Evolutionary conservation across 208 protist species (phyloP), one percentile per base, ranked within the genome.

Genomic region (Acanthamoeba castellanii): DNA sequence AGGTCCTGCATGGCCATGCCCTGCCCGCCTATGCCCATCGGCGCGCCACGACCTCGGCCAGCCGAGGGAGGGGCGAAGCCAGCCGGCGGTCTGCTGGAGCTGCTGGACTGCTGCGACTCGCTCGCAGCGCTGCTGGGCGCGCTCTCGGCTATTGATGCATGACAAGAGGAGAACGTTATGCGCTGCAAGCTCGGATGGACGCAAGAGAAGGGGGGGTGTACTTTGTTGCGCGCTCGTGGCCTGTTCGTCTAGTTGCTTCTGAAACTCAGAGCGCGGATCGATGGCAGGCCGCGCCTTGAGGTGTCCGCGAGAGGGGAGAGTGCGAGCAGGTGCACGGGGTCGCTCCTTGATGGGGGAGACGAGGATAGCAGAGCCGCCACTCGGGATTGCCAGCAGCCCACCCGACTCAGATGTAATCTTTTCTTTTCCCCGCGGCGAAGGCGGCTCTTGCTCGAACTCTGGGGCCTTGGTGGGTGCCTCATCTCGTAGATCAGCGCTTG

Each of bases 271-370:
- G 27, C 37, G 70, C 22, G 70, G 70, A 78, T 78, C 70, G 70
- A 78, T n/a, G 37, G 70, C 70, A 78, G 70, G 70, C 11, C 70
- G 70, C 30, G 70, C 70, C 70, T 78, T 78, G 70, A 27, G 70
- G 70, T 78, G 70, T 8, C 70, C 70, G 9, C 70, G 70, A 25
- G 70, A 78, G 70, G 70, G 70, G 7, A 78, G 70, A 25, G 70
- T 78, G 22, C 70, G 70, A 6, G 70, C 5, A 1, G 70, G 32
- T 25, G 70, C 32, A 6, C 70, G 7, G 30, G 37, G 27, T 3
- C 70, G 25, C n/a, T 78, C 70, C 30, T 78, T 78, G 32, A 78
- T 34, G 30, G 70, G 70, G 16, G 70, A 78, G 14, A 78, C 70
- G 5, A 78, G 70, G 14, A 78, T 78, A n/a, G 30, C 70, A 34